phyloP scores from a whole-genome alignment of 345 rosid genomes.

The Acer yangbiense region DNA sequence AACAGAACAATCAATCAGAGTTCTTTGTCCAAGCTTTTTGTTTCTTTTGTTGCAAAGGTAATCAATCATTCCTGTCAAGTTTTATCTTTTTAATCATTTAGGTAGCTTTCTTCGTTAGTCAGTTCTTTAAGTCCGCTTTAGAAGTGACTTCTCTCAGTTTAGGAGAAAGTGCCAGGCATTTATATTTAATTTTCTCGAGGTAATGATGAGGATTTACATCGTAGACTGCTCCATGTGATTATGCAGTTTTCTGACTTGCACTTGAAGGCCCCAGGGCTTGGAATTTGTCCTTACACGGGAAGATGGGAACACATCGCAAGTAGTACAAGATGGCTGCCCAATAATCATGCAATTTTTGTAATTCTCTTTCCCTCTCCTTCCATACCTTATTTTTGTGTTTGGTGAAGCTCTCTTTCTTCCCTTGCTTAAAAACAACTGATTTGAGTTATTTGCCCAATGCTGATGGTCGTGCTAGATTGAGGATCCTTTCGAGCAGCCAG shows the following conservation, averaged over 20 bases:
- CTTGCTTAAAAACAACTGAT: background rate
- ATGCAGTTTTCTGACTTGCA: slow-evolving; percentile 62
- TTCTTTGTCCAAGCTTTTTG: slow-evolving; percentile 71
- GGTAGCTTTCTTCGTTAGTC: background rate
- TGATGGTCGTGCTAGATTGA: slow-evolving; percentile 56
- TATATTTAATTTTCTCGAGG: background rate
- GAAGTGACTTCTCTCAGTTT: background rate
- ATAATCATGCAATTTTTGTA: slow-evolving; percentile 73
- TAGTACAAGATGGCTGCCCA: slow-evolving; percentile 81
- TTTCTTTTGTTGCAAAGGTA: slow-evolving; percentile 85
- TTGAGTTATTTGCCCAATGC: background rate
- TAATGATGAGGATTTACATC: background rate
- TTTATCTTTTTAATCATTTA: background rate
- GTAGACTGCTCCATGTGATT: background rate
- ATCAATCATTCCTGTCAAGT: slow-evolving; percentile 11
- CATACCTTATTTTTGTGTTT: background rate
- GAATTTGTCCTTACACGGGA: slow-evolving; percentile 80
- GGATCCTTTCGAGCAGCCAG: slow-evolving; percentile 93
- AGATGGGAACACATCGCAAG: slow-evolving; percentile 60
- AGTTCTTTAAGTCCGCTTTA: background rate
- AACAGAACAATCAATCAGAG: slow-evolving; percentile 49
- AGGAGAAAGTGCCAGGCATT: background rate
- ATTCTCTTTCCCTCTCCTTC: slow-evolving; percentile 16
- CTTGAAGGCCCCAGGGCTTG: slow-evolving; percentile 51
- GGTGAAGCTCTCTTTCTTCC: background rate